These are phyloP conservation scores for Primulina tabacum DNA, from an alignment of 257 asterid species.

Conservation along the genomic window DNA sequence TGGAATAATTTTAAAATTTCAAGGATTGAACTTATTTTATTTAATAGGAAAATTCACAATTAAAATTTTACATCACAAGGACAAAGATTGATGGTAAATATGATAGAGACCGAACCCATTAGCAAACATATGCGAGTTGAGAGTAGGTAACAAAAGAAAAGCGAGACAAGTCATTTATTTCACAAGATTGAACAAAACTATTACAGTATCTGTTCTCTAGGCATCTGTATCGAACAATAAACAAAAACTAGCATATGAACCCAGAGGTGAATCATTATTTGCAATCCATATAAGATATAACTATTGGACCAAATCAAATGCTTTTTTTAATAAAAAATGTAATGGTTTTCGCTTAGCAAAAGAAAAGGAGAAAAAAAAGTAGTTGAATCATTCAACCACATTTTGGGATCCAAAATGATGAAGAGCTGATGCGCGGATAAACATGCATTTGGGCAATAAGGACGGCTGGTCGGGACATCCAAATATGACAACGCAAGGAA, in stretches of 20 bases:
- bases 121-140: neutral
- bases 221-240: too few relatives aligned
- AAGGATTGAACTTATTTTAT: neutral
- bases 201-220: neutral
- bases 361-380: neutral
- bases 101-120: too few relatives aligned
- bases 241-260: neutral
- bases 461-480: slow-evolving; percentile 4
- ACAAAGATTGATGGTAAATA: neutral
- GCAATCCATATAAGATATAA: neutral
- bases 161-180: neutral
- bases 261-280: neutral
- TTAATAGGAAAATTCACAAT: neutral
- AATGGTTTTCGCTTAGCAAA: neutral
- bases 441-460: neutral
- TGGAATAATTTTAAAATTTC: neutral
- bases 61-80: neutral
- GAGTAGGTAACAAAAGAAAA: neutral
- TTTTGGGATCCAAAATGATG: neutral
- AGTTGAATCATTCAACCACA: neutral
- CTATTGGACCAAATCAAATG: neutral
- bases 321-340: too few relatives aligned
- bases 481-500: slow-evolving; percentile 9
- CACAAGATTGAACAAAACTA: neutral
- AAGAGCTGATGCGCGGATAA: neutral